Evolutionary conservation across 2,329 filamentous ascomycete genomes (phyloP).

Genomic region (Ceratocystis huliohia): DNA sequence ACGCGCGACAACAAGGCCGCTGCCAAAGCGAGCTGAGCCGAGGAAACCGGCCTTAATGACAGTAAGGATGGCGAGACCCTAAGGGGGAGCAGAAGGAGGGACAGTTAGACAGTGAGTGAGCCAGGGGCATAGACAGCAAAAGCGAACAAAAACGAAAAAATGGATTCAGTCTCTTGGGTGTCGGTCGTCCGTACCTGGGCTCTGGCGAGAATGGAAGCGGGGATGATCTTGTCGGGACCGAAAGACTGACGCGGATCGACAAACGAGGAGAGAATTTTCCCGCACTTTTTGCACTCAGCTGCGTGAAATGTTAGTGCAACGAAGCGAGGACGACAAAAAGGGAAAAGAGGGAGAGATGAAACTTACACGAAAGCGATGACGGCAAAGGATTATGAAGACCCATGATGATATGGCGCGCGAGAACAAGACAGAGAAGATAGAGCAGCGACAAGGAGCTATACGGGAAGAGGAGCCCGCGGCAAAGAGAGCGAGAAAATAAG

Average conservation of each 20-base stretch:
- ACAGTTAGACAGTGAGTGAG: neutral
- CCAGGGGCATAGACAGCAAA: neutral
- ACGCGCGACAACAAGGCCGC: slow-evolving; percentile 68
- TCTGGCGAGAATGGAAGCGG: slow-evolving; percentile 73
- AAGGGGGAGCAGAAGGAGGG: neutral
- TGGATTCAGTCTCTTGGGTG: neutral
- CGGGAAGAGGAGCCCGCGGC: neutral
- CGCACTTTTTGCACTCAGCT: slow-evolving; percentile 97
- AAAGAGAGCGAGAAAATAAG: neutral
- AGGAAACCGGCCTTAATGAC: slow-evolving; percentile 81
- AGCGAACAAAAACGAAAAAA: neutral
- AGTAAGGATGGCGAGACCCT: slow-evolving; percentile 73
- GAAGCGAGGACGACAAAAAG: neutral
- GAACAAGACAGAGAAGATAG: neutral
- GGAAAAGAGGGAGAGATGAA: neutral
- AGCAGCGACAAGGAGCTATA: neutral
- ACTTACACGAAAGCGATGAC: slow-evolving; percentile 56
- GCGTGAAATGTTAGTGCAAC: slow-evolving; percentile 23
- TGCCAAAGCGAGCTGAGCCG: slow-evolving; percentile 68
- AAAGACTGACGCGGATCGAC: slow-evolving; percentile 88
- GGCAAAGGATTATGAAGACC: slow-evolving; percentile 55
- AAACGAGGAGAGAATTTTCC: slow-evolving; percentile 89
- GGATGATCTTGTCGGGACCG: slow-evolving; percentile 94
- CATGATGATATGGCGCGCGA: slow-evolving; percentile 31
- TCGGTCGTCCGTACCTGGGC: slow-evolving; percentile 62